Percentiles rank a stretch among this genome's conserved stretches.
Evolutionary conservation across 805 yeast species (phyloP).

Genomic region (Starmerella floris): DNA sequence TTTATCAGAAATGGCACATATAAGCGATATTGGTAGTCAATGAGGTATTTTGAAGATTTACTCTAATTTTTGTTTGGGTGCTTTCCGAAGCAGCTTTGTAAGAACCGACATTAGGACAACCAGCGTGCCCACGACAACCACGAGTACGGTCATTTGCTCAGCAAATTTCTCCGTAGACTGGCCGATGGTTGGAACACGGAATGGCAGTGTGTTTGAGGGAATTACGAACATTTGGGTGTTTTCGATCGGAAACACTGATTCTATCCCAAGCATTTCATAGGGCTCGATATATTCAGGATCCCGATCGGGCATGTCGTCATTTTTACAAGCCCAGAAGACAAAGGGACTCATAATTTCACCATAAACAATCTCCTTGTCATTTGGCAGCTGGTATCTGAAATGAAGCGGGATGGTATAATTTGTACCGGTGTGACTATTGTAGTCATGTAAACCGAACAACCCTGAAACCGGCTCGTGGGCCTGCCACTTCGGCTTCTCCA

Average conservation of each 20-base stretch:
- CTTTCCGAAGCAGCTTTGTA: background rate
- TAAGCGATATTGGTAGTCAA: no score
- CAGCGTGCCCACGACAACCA: constrained; percentile 28
- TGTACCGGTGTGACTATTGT: constrained; percentile 2
- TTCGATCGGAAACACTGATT: constrained; percentile 33
- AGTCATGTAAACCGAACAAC: constrained; percentile 28
- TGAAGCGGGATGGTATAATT: constrained; percentile 35
- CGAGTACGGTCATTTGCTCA: constrained; percentile 29
- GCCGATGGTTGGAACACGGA: constrained; percentile 35
- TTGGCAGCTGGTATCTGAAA: constrained; percentile 39
- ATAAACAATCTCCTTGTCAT: constrained; percentile 16
- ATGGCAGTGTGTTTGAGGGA: constrained; percentile 20
- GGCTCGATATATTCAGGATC: constrained; percentile 7
- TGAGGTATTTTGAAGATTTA: no score
- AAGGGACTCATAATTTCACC: constrained; percentile 30
- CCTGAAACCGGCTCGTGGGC: constrained; percentile 30
- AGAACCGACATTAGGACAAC: constrained; percentile 24
- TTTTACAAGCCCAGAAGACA: constrained; percentile 40
- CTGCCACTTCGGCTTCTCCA: constrained; percentile 44
- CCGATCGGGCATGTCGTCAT: constrained; percentile 22
- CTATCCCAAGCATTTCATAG: constrained; percentile 30
- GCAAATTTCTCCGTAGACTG: constrained; percentile 24
- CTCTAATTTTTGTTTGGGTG: background rate
- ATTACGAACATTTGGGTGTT: constrained; percentile 34
- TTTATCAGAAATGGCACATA: no score